Base-by-base conservation (phyloP, 1,284 basidiomycete genomes). In the Moesziomyces globuligerus region DNA sequence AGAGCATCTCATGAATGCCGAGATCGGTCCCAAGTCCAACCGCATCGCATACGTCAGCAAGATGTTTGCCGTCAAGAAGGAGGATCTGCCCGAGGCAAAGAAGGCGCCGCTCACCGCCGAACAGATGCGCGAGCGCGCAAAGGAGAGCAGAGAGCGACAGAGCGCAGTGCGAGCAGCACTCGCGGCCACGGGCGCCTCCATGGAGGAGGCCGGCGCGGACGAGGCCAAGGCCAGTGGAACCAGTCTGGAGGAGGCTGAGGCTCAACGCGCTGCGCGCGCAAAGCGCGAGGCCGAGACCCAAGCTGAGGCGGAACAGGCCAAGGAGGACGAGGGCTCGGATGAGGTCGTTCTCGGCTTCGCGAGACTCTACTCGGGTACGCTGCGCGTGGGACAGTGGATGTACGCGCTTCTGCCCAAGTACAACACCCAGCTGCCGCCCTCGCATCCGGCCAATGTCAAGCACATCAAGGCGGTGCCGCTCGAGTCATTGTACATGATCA, bases 401-500 rank as follows among this genome's bases (percentile, higher is more conserved):
- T 75, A 60, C 45, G 91, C 89, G 54, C 85, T 96, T 7, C 85
- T 98, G 42, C 96, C 96, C 9, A 98, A 97, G 84, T 98, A 93
- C 85, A 88, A 90, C 75, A 79, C 87, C n/a, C 67, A 86, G 1
- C 84, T 92, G 5, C 86, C 86, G 3, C 89, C 91, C 0, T 84
- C 84, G 1, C 89, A 95, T 76, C 87, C 89, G 8, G 83, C 84
- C 28, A 80, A 81, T 83, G 84, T 83, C n/a, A 88, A 88, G 67
- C 88, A 91, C 79, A 75, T 94, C 44, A 62, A 86, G n/a, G 83
- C 85, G 9, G 86, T 90, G 17, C 86, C 85, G 20, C 88, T 94
- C 6, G 87, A 90, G 62, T 89, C 89, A 7, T 83, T 99, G 52
- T 99, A 98, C 84, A 89, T 91, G 72, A 97, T 98, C 92, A 98